These are phyloP conservation scores for Gryganskiella cystojenkinii DNA, from an alignment of 192 early-diverging fungal species.

Conservation along the genomic window DNA sequence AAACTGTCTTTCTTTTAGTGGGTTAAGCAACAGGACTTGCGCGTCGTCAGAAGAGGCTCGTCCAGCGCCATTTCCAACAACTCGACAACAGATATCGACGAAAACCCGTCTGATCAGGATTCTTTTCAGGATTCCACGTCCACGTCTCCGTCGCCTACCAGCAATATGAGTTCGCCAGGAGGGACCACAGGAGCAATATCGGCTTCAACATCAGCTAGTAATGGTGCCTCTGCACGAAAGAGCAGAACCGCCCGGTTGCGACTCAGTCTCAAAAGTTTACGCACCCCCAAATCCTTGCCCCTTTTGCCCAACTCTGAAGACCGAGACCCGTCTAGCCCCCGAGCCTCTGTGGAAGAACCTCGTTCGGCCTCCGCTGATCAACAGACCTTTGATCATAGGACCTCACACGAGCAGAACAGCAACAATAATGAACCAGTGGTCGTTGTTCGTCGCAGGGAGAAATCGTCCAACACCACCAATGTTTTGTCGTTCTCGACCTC, in stretches of 20 bases:
- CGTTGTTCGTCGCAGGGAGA: conserved; percentile 19
- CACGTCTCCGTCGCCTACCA: conserved; percentile 44
- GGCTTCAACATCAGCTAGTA: background rate
- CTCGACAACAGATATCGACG: conserved; percentile 45
- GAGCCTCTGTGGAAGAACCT: background rate
- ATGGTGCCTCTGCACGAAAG: conserved; percentile 1
- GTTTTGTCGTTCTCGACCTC: conserved; percentile 25
- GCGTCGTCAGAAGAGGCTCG: conserved; percentile 19
- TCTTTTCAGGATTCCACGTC: conserved; percentile 31
- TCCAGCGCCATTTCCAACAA: conserved; percentile 46
- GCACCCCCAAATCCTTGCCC: conserved; percentile 17
- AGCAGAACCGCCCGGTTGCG: conserved; percentile 32
- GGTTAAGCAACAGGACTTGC: conserved; percentile 28
- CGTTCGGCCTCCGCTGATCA: conserved; percentile 24
- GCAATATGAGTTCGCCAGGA: conserved; percentile 43
- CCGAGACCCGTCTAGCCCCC: background rate
- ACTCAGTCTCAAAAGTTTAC: conserved; percentile 50
- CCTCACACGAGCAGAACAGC: conserved; percentile 17
- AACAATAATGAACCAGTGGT: background rate
- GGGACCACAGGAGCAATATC: conserved; percentile 5
- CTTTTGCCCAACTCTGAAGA: background rate
- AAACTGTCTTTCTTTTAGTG: too few species aligned
- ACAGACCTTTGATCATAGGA: conserved; percentile 15
- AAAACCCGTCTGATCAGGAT: conserved; percentile 37
- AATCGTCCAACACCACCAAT: background rate